Base-by-base conservation (phyloP, 345 rosid genomes). In the Nasturtium officinale region DNA sequence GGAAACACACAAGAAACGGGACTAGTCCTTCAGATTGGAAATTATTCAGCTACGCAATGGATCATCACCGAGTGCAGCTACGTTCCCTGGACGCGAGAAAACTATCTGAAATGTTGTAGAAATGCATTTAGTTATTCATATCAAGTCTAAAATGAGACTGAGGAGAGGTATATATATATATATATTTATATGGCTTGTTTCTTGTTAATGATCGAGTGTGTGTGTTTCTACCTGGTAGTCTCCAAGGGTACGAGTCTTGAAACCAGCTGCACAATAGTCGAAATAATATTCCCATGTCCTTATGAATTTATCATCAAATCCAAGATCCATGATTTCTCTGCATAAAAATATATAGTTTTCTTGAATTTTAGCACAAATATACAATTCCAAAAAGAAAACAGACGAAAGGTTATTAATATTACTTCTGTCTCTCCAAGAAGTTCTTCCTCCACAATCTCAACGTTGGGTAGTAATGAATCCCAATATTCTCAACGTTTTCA, bases 241-340 rank as follows among this genome's bases (percentile, higher is more conserved):
- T 67, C 90, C 90, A 6, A 90, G 88, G 0, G 93, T 90, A 26
- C 54, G 80, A 2, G 93, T 76, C 83, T 86, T 89, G 80, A 88
- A 94, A 55, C 96, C 91, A 17, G 96, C 98, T 16, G 96, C 95
- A 5, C 82, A 87, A 43, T 94, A 89, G 56, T 91, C 95, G 30
- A 94, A 94, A 76, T 94, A 94, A 55, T 91, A 94, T 63, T 91
- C 97, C 97, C 97, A 94, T 15, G 96, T 91, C 40, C 95, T 72
- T 2, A 89, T 74, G 84, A 94, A 94, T 68, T 86, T 79, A 20
- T 94, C 90, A 43, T 84, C 48, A 75, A 94, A 89, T 77, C 96
- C 97, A 45, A 94, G 76, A 15, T 77, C 82, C 65, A 57, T 35
- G 74, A 91, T 88, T 85, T 88, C 53, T 72, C 98, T 91, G 77